A percentile compares a stretch with the other conserved stretches of the same genome.
Evolutionary conservation across 2,329 filamentous ascomycete genomes (phyloP).

Genomic region (Geosmithia flava): DNA sequence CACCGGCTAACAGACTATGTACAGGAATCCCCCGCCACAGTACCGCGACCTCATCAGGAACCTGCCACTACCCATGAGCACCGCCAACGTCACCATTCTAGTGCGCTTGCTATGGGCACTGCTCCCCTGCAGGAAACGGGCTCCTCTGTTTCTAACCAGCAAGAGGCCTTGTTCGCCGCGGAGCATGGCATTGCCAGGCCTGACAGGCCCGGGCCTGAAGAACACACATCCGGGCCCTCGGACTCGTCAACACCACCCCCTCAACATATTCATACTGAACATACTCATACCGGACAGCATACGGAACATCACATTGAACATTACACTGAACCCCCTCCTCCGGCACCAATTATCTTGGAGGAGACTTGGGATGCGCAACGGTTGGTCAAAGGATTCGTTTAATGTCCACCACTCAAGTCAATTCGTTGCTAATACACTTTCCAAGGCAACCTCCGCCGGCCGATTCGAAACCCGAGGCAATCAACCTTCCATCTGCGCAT

Average conservation of each 20-base stretch:
- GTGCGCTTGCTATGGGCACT: background rate
- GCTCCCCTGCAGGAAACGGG: background rate
- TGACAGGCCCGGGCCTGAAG: background rate
- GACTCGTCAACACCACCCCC: background rate
- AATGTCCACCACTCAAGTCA: background rate
- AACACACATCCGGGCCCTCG: background rate
- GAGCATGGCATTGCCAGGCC: background rate
- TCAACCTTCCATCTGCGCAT: conserved; percentile 64
- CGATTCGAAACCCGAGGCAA: conserved; percentile 70
- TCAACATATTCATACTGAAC: background rate
- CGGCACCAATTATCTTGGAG: background rate
- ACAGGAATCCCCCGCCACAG: too few relatives aligned
- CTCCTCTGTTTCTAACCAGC: background rate
- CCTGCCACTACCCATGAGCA: too few relatives aligned
- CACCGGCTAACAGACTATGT: too few relatives aligned
- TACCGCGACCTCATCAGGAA: too few relatives aligned
- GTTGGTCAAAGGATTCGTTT: background rate
- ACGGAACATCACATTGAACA: conserved; percentile 22
- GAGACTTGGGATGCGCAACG: background rate
- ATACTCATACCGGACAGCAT: too few relatives aligned
- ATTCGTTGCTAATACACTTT: conserved; percentile 4
- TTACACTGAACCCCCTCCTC: conserved; percentile 28
- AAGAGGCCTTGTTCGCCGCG: background rate
- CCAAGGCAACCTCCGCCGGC: conserved; percentile 48
- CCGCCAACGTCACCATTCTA: background rate